These are phyloP conservation scores for Craterostigma plantagineum DNA, from an alignment of 257 asterid genomes.

Conservation along the genomic window DNA sequence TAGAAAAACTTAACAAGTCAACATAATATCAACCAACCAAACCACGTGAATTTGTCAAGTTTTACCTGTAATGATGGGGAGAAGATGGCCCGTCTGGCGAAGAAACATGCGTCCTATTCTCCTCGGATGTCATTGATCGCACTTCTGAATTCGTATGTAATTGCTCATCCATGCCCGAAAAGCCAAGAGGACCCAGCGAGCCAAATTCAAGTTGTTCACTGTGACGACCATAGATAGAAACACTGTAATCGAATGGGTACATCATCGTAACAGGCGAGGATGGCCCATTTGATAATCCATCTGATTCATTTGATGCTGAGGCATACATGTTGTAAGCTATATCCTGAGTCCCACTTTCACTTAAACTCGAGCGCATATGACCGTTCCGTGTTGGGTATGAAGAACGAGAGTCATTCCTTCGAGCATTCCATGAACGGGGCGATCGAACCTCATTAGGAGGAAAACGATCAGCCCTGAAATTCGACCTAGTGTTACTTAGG, in stretches of 20 bases:
- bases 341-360: constrained; percentile 33
- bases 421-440: constrained; percentile 50
- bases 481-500: constrained; percentile 51
- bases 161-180: constrained; percentile 44
- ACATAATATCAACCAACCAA: too few relatives aligned
- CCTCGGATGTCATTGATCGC: constrained; percentile 26
- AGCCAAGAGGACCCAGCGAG: constrained; percentile 54
- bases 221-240: constrained; percentile 28
- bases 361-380: constrained; percentile 32
- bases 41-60: too few relatives aligned
- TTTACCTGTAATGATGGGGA: constrained; percentile 61
- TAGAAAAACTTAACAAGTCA: too few relatives aligned
- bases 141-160: constrained; percentile 40
- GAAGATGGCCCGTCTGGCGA: too few relatives aligned
- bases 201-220: constrained; percentile 85
- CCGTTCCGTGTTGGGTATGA: constrained; percentile 59
- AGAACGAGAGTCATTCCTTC: constrained; percentile 25
- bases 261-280: constrained; percentile 47
- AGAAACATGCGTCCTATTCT: too few relatives aligned
- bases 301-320: constrained; percentile 26
- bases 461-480: constrained; percentile 53
- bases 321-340: constrained; percentile 47
- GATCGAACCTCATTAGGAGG: constrained; percentile 50
- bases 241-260: constrained; percentile 60
- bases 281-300: constrained; percentile 52